Base-by-base conservation (phyloP, 208 protist species). In the Endotrypanum monterogeii region DNA sequence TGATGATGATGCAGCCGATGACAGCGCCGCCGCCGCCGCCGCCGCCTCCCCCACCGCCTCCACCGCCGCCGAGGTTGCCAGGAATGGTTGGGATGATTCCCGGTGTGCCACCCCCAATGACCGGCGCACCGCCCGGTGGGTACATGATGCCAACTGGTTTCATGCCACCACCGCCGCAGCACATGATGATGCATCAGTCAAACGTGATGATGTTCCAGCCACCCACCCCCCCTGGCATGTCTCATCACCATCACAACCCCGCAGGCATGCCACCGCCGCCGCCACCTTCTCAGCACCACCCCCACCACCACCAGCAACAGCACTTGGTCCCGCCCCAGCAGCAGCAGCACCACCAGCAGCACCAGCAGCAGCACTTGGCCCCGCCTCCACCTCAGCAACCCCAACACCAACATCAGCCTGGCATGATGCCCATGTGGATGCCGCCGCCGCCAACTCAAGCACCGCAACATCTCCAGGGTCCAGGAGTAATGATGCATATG, bases 61-160 rank as follows among this genome's bases (percentile, higher is more conserved):
- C 51, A 23, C 73, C 61, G n/a, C 73, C 12, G 79, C 76, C 73
- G 58, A 62, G 50, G 57, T 67, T 70, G 52, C 70, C 58, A 20
- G 67, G 25, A 9, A 80, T 84, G 55, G 37, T 60, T 23, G 61
- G 37, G 8, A 76, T 84, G 62, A 30, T 75, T 30, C 72, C 75
- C 11, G 57, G 57, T n/a, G 68, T 60, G 60, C 73, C 74, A 25
- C 63, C 71, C 0, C 25, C 57, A 14, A 63, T 62, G 69, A 20
- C 61, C 12, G 65, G 69, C 1, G 32, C 23, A 0, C 12, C 28
- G 5, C 58, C 48, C n/a, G 48, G 56, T 56, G 18, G 50, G 8
- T 66, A 39, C 58, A 79, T 87, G 79, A 72, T 74, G 71, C 61
- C 79, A 23, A 46, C 76, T 0, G 73, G 72, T 18, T 65, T 67